Evolutionary conservation across 2,329 filamentous ascomycete genomes (phyloP), one percentile per base, ranked within the genome.

Genomic region (Sporothrix pseudoabietina): DNA sequence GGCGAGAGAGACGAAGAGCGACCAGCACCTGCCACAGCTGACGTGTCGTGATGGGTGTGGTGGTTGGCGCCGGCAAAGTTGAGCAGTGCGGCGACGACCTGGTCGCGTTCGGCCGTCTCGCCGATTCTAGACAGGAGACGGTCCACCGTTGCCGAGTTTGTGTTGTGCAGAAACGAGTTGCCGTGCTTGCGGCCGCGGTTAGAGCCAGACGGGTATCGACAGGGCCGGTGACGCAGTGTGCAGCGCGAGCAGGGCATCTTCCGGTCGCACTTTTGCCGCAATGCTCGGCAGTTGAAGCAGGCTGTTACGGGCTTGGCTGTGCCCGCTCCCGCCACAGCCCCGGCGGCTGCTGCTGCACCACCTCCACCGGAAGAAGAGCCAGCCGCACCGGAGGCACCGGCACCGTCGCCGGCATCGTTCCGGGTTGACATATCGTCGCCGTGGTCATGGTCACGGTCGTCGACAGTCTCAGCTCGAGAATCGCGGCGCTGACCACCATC

Each of bases 121-220:
- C 75, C 76, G 26, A 78, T 77, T 6, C 76, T 76, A 3, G 75
- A 75, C 4, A 78, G 71, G 6, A 79, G 77, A 71, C 77, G 77
- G 57, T 78, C 77, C 10, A 78, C 75, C 0, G 76, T 77, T 49
- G 74, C 74, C 8, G 76, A 77, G 39, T 77, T 75, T 54, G 76
- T 77, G 39, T 71, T 74, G 69, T 61, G 49, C 16, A 68, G 69
- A 32, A 77, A 75, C 4, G 75, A 72, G 22, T 76, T 78, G n/a
- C 75, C 76, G 30, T 76, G 72, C 54, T 78, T 78, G 3, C 76
- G 75, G 44, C 77, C 76, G 5, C 75, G 61, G 57, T 76, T 76
- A 1, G 75, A 76, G 14, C 75, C 74, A 1, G 74, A 74, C 3
- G 75, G 75, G 59, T 76, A 76, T n/a, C 74, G 74, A 16, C 75